These are phyloP conservation scores for Acer negundo DNA, from an alignment of 345 rosid species.

Conservation along the genomic window DNA sequence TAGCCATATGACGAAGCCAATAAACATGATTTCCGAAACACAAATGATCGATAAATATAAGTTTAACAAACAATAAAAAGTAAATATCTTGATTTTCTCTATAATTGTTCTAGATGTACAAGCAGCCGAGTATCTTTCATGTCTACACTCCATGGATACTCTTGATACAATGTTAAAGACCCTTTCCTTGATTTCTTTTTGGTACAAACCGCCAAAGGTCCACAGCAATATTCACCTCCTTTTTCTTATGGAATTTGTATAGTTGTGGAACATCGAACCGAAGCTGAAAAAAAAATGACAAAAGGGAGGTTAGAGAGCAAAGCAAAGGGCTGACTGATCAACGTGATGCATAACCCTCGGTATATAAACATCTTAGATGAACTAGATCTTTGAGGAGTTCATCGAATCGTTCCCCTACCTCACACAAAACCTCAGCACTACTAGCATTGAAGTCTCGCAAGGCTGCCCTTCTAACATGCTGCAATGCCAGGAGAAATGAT, in stretches of 20 bases:
- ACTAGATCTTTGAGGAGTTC: neutral
- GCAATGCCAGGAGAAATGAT: conserved; percentile 20
- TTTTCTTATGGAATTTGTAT: conserved; percentile 88
- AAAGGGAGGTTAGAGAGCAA: conserved; percentile 2
- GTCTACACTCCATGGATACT: neutral
- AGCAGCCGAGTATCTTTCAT: neutral
- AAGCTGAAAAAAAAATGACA: conserved; percentile 48
- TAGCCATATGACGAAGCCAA: neutral
- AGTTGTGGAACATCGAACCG: conserved; percentile 75
- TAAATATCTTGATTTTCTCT: neutral
- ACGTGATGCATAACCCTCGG: neutral
- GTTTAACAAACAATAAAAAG: neutral
- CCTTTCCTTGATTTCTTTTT: conserved; percentile 23
- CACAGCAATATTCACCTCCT: conserved; percentile 82
- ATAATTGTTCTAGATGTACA: neutral
- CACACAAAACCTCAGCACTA: conserved; percentile 87
- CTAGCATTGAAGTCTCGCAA: conserved; percentile 72
- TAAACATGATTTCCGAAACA: neutral
- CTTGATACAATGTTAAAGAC: conserved; percentile 6
- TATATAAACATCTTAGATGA: neutral
- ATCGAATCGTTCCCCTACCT: conserved; percentile 43
- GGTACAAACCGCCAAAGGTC: conserved; percentile 98
- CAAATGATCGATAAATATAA: neutral
- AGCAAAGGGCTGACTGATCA: neutral
- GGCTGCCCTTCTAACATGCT: conserved; percentile 82